Evolutionary conservation across 2,329 filamentous ascomycete species (phyloP).

Genomic region (Xylaria multiplex): DNA sequence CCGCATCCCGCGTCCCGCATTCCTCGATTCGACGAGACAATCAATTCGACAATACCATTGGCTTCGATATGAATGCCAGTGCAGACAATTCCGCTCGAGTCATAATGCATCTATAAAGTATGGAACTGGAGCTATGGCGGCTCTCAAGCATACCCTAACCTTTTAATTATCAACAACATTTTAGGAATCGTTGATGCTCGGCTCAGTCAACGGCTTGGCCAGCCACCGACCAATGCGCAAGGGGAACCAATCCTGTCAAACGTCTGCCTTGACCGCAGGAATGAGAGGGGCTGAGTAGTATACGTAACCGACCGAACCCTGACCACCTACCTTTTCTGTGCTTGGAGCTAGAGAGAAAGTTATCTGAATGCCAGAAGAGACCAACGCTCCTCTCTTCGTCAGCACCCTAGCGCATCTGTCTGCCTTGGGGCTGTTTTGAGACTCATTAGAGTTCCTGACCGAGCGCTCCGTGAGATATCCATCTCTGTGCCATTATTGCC

Average conservation of each 20-base stretch:
- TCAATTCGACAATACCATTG: neutral
- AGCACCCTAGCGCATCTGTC: neutral
- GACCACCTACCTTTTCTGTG: slow-evolving; percentile 5
- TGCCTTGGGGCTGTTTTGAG: neutral
- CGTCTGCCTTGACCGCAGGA: slow-evolving; percentile 27
- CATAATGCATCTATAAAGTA: neutral
- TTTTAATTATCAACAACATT: neutral
- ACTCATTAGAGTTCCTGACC: neutral
- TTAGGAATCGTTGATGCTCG: neutral
- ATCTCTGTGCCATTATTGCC: neutral
- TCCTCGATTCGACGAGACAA: neutral
- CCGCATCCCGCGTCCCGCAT: neutral
- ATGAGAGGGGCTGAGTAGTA: slow-evolving; percentile 21
- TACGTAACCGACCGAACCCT: slow-evolving; percentile 20
- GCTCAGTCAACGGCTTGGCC: neutral
- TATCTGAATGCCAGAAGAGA: neutral
- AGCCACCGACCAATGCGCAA: neutral
- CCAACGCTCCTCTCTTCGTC: neutral
- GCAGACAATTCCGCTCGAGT: neutral
- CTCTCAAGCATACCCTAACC: neutral
- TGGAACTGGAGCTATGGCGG: too few species aligned
- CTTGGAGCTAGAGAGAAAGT: neutral
- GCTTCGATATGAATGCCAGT: too few species aligned
- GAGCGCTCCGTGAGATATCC: neutral
- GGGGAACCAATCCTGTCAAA: slow-evolving; percentile 9